Conservation (phyloP, 2,329 filamentous ascomycete species). For the Calonectria pteridis region DNA sequence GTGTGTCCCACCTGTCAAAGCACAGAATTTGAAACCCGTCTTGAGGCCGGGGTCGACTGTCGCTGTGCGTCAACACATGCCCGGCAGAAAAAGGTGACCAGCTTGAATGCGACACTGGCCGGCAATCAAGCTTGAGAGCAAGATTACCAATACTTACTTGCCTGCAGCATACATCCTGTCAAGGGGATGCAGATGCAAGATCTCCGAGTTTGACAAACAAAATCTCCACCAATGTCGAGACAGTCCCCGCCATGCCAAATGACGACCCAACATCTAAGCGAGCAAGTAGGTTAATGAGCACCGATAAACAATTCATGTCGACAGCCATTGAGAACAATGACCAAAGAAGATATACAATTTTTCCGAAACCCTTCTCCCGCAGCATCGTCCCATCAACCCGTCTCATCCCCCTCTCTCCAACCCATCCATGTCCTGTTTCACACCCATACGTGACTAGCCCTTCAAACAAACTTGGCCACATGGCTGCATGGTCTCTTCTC, state of each 20-base stretch:
- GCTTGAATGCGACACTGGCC: background rate
- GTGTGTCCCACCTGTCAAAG: background rate
- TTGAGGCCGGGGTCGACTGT: background rate
- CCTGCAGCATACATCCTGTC: background rate
- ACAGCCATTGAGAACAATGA: background rate
- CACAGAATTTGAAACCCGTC: slow-evolving; percentile 20
- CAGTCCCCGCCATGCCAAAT: background rate
- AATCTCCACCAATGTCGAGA: background rate
- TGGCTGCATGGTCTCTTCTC: background rate
- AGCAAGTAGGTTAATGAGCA: background rate
- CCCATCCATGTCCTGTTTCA: slow-evolving; percentile 3
- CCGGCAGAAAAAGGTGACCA: background rate
- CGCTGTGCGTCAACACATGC: background rate
- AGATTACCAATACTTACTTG: background rate
- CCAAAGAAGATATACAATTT: background rate
- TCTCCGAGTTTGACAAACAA: background rate
- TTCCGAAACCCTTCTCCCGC: background rate
- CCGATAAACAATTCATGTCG: background rate
- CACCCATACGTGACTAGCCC: background rate
- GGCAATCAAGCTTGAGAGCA: background rate
- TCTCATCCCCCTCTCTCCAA: background rate
- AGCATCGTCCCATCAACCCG: background rate
- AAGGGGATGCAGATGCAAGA: background rate
- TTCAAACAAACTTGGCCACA: background rate
- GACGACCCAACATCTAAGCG: background rate